Conservation (phyloP, 768 basidiomycete species). For the Naematelia encephala region DNA sequence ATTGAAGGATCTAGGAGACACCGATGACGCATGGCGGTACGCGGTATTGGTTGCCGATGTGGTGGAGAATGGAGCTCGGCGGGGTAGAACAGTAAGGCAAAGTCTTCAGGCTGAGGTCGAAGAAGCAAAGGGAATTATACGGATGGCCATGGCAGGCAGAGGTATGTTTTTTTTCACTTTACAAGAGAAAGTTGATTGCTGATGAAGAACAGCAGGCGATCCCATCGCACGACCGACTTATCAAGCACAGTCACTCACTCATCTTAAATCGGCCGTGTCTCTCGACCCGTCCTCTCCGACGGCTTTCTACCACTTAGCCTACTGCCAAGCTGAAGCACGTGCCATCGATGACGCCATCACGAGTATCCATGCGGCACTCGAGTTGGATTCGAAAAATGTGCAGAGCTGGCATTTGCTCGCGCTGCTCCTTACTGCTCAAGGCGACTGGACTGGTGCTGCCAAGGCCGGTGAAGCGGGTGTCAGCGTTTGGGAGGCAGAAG, state of each 20-base stretch:
- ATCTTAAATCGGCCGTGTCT: constrained; percentile 45
- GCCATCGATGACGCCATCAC: constrained; percentile 67
- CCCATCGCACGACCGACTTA: constrained; percentile 60
- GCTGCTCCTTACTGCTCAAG: constrained; percentile 69
- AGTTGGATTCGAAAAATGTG: constrained; percentile 60
- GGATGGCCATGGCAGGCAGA: constrained; percentile 65
- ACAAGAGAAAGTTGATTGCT: not conserved
- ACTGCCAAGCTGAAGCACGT: constrained; percentile 66
- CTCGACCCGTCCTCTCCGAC: constrained; percentile 42
- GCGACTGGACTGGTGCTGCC: constrained; percentile 73
- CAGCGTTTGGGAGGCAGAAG: constrained; percentile 56
- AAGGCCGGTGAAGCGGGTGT: constrained; percentile 77
- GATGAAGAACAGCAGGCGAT: constrained; percentile 60
- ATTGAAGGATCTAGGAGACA: constrained; percentile 59
- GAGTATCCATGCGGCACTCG: constrained; percentile 68
- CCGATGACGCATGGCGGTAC: constrained; percentile 56
- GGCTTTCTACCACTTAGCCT: constrained; percentile 74
- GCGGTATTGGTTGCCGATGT: constrained; percentile 50
- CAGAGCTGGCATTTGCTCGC: constrained; percentile 90
- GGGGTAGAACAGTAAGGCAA: constrained; percentile 8
- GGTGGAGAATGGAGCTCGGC: constrained; percentile 60
- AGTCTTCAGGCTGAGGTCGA: constrained; percentile 43
- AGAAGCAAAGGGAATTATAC: constrained; percentile 61
- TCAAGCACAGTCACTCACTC: constrained; percentile 61
- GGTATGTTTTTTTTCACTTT: constrained; percentile 54